Evolutionary conservation across 306 rosid genomes (phyloP).

Genomic region (Abrus precatorius): DNA sequence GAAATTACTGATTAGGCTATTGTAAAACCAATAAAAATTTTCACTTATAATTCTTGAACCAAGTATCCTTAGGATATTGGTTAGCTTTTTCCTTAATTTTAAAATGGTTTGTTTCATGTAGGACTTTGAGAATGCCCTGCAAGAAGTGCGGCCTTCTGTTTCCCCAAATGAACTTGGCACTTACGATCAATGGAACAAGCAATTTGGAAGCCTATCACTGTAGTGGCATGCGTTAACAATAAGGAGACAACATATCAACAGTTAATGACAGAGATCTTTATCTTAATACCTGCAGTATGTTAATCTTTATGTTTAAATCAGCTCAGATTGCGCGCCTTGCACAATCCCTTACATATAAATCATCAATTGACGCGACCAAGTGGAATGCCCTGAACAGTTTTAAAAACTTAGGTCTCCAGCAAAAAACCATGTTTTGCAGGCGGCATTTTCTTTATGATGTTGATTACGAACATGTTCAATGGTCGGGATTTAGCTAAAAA

Average conservation of each 20-base stretch:
- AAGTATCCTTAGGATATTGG: too few relatives aligned
- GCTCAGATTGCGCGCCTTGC: not conserved
- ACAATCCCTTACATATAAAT: not conserved
- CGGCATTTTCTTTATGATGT: slow-evolving; percentile 19
- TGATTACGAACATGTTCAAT: slow-evolving; percentile 29
- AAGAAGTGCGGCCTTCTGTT: slow-evolving; percentile 92
- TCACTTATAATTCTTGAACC: too few relatives aligned
- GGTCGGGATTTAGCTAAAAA: slow-evolving; percentile 27
- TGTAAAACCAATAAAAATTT: too few relatives aligned
- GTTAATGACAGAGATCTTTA: not conserved
- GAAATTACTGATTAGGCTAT: too few relatives aligned
- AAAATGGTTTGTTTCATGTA: slow-evolving; percentile 34
- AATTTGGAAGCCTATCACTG: slow-evolving; percentile 78
- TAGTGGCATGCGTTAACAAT: slow-evolving; percentile 36
- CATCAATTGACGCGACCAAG: slow-evolving; percentile 39
- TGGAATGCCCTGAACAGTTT: slow-evolving; percentile 36
- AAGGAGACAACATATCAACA: not conserved
- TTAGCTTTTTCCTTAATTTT: not conserved
- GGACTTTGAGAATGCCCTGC: slow-evolving; percentile 80
- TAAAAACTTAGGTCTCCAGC: not conserved
- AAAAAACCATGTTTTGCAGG: slow-evolving; percentile 21
- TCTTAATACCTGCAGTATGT: not conserved
- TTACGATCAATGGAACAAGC: slow-evolving; percentile 85
- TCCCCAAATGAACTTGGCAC: slow-evolving; percentile 71
- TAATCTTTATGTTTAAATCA: not conserved